Evolutionary conservation across 2,329 filamentous ascomycete species (phyloP).

Genomic region (Aspergillus alliaceus): DNA sequence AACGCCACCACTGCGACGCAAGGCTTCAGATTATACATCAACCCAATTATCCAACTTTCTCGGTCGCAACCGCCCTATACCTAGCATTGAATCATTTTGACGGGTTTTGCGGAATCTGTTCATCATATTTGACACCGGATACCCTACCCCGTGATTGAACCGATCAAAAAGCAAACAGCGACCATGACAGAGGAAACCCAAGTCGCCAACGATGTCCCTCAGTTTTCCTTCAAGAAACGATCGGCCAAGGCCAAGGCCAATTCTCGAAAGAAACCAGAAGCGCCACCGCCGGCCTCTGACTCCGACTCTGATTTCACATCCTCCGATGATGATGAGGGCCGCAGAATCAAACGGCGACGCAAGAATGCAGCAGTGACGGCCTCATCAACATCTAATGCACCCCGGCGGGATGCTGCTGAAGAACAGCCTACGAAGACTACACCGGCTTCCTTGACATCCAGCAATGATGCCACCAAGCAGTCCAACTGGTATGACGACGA

Average conservation of each 20-base stretch:
- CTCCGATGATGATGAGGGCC: constrained; percentile 74
- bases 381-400: constrained; percentile 49
- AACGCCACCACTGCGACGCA: neutral
- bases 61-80: neutral
- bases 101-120: neutral
- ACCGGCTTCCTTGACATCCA: constrained; percentile 61
- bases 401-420: constrained; percentile 45
- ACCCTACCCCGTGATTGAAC: neutral
- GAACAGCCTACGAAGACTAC: constrained; percentile 62
- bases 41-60: neutral
- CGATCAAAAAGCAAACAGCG: neutral
- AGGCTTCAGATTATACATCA: neutral
- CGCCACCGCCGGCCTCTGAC: constrained; percentile 66
- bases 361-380: constrained; percentile 68
- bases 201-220: constrained; percentile 25
- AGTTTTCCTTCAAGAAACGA: constrained; percentile 76
- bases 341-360: constrained; percentile 74
- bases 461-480: constrained; percentile 86
- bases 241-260: constrained; percentile 73
- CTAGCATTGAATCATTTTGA: neutral
- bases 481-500: constrained; percentile 86
- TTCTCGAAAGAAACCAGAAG: constrained; percentile 76
- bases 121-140: no score
- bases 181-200: constrained; percentile 32
- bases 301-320: constrained; percentile 66